phyloP scores from a whole-genome alignment of 805 yeast genomes.

The Candida oleophila region DNA sequence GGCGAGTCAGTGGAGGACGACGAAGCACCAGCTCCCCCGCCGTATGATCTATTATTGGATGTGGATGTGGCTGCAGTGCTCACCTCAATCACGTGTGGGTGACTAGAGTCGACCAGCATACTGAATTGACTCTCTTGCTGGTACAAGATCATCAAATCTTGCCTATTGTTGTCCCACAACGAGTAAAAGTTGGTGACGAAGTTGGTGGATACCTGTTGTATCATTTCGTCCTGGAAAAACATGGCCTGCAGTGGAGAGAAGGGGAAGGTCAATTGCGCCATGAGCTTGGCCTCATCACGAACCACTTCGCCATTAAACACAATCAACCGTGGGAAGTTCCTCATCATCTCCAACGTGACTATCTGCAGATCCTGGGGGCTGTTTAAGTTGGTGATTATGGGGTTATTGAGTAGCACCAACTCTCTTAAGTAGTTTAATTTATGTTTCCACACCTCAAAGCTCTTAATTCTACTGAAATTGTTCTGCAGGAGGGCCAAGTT shows the following conservation, averaged over 20 bases:
- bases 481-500: slow-evolving; percentile 83
- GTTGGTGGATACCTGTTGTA: slow-evolving; percentile 69
- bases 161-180: slow-evolving; percentile 79
- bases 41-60: slow-evolving; percentile 7
- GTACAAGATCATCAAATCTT: slow-evolving; percentile 68
- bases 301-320: slow-evolving; percentile 76
- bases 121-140: slow-evolving; percentile 86
- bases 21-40: slow-evolving; percentile 3
- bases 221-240: slow-evolving; percentile 77
- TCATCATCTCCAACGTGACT: slow-evolving; percentile 62
- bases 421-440: slow-evolving; percentile 76
- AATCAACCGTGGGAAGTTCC: slow-evolving; percentile 74
- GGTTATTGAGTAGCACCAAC: slow-evolving; percentile 75
- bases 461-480: slow-evolving; percentile 54
- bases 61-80: slow-evolving; percentile 4
- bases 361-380: slow-evolving; percentile 30
- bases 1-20: slow-evolving; percentile 28
- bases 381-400: slow-evolving; percentile 45
- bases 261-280: slow-evolving; percentile 53
- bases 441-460: slow-evolving; percentile 73
- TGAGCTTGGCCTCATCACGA: slow-evolving; percentile 67
- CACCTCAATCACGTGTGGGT: slow-evolving; percentile 45
- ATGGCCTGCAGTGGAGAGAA: slow-evolving; percentile 53
- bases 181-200: slow-evolving; percentile 75
- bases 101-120: slow-evolving; percentile 67